Evolutionary conservation across 768 basidiomycete species (phyloP), one percentile per base, ranked within the genome.

Genomic region (Suillus fuscotomentosus): DNA sequence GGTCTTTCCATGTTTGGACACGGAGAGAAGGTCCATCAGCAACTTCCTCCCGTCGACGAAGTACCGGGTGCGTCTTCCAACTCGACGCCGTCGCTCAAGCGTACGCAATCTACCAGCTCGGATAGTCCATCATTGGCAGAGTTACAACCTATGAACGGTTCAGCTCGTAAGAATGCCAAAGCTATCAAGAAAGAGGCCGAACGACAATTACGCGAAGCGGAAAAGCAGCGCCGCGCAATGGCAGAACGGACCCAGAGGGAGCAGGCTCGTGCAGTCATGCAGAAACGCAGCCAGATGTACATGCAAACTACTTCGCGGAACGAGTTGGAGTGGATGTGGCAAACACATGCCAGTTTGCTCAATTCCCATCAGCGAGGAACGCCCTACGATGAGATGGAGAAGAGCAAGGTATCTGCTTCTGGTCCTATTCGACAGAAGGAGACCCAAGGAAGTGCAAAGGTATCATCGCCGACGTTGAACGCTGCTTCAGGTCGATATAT

Each of bases 181-280:
- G 87, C 88, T 75, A 78, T 82, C 67, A 92, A 91, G 82, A 92
- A 92, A 78, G 90, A 94, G 76, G 89, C 89, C 3, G 88, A 91
- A 71, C 86, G 90, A 45, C 75, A 91, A 60, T 86, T 87, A 63
- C 86, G 84, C 65, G 94, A 96, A 76, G 91, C 91, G 22, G 93
- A 95, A 81, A 86, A 89, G 71, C 91, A 92, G 69, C 88, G 90
- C 66, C 91, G 94, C 67, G 87, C 87, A 63, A 82, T 91, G 66
- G 86, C 84, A 20, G 86, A 89, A 74, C 87, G 86, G 70, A 88
- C 81, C 72, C 88, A 92, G 66, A 86, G 88, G 70, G 95, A 97
- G 70, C 91, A 95, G 76, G 92, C 95, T 20, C 86, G 95, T 62
- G 94, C 93, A 51, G 95, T 97, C 76, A 91, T 96, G 88, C 86